Conservation (phyloP, 805 yeast species). For the Isabelozyma pseudorhagii region DNA sequence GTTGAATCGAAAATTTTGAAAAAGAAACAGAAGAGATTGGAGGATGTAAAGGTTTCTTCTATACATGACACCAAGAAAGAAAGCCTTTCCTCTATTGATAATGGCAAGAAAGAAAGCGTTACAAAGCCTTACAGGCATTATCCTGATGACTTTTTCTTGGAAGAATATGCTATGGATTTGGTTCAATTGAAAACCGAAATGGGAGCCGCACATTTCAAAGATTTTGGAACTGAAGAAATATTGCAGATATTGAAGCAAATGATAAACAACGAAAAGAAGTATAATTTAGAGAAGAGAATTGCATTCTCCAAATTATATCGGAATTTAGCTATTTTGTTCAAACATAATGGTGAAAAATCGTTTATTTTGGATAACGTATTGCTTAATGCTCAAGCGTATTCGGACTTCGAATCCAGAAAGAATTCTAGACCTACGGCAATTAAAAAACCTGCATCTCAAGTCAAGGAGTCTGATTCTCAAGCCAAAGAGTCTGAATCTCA, state of each 20-base stretch:
- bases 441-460: neutral
- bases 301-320: constrained; percentile 24
- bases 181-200: constrained; percentile 16
- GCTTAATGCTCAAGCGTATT: constrained; percentile 23
- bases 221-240: constrained; percentile 7
- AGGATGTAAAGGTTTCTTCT: neutral
- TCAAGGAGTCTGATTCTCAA: neutral
- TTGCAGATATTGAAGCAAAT: constrained; percentile 13
- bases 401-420: constrained; percentile 7
- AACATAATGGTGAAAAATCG: constrained; percentile 27
- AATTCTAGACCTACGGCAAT: neutral
- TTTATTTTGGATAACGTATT: constrained; percentile 35
- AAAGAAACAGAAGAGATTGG: constrained; percentile 3
- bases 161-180: constrained; percentile 31
- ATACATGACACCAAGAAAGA: neutral
- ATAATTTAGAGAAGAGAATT: constrained; percentile 13
- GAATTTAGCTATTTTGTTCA: constrained; percentile 30
- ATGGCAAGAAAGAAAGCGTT: neutral
- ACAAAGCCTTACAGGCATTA: constrained; percentile 19
- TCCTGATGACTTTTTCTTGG: constrained; percentile 31
- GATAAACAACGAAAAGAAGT: constrained; percentile 9
- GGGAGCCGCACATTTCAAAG: constrained; percentile 14
- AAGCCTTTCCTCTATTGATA: neutral
- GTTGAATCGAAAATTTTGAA: constrained; percentile 10
- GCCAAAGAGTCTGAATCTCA: neutral